A percentile compares a stretch with the other conserved stretches of the same genome.
phyloP scores from a whole-genome alignment of 2,329 filamentous ascomycete species.

The Diplodia seriata region DNA sequence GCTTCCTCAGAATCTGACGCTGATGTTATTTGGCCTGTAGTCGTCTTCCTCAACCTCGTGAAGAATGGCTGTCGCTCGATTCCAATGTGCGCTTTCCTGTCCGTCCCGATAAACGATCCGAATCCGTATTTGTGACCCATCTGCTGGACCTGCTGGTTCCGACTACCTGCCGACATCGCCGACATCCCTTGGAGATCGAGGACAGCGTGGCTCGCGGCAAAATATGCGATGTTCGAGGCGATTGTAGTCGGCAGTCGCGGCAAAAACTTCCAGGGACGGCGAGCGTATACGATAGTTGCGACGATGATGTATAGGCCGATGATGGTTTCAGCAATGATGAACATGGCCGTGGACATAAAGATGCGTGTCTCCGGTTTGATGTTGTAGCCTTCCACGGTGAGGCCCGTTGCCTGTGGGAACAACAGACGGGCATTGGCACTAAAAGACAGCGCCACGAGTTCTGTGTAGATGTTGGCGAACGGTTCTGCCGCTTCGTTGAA shows the following conservation, averaged over 20 bases:
- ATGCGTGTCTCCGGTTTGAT: conserved; percentile 50
- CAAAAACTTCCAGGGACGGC: conserved; percentile 53
- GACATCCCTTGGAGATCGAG: conserved; percentile 44
- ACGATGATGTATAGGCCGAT: conserved; percentile 55
- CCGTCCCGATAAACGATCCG: conserved; percentile 57
- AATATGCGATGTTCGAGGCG: conserved; percentile 56
- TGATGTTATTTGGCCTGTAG: background rate
- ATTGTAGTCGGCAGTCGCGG: conserved; percentile 61
- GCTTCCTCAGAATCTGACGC: background rate
- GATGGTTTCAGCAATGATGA: conserved; percentile 55
- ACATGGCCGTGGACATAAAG: conserved; percentile 58
- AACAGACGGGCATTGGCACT: conserved; percentile 51
- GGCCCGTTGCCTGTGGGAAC: conserved; percentile 40
- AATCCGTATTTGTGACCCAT: conserved; percentile 52
- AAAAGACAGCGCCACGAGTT: conserved; percentile 55
- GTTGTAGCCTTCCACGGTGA: conserved; percentile 17
- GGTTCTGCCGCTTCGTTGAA: conserved; percentile 38
- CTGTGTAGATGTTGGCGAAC: conserved; percentile 44
- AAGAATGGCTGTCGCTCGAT: conserved; percentile 60
- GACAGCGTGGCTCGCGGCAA: conserved; percentile 57
- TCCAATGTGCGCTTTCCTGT: conserved; percentile 56
- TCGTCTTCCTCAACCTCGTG: conserved; percentile 37
- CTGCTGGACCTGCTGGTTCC: conserved; percentile 35
- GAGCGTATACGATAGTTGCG: conserved; percentile 53
- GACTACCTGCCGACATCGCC: conserved; percentile 36